phyloP scores from a whole-genome alignment of 2,329 filamentous ascomycete species.

The Aspergillus sp. region DNA sequence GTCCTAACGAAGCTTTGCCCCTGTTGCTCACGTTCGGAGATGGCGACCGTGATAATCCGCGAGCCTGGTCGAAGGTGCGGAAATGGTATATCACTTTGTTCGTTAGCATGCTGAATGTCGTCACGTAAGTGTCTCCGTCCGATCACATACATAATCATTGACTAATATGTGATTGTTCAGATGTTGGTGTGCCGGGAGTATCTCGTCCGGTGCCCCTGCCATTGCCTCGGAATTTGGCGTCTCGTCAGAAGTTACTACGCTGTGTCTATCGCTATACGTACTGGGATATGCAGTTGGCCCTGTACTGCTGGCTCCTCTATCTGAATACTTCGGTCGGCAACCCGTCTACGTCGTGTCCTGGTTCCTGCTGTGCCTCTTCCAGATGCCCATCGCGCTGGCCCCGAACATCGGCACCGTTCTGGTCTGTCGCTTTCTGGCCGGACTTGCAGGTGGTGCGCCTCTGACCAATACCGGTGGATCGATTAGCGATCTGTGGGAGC shows the following conservation, averaged over 20 bases:
- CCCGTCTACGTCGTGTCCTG: constrained; percentile 34
- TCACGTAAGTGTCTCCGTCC: constrained; percentile 20
- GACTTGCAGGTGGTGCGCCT: constrained; percentile 32
- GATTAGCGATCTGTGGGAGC: constrained; percentile 33
- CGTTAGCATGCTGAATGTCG: constrained; percentile 36
- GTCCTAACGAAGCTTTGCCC: constrained; percentile 24
- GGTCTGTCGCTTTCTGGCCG: constrained; percentile 30
- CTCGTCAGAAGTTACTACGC: constrained; percentile 28
- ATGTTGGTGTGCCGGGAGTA: constrained; percentile 28
- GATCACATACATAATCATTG: background rate
- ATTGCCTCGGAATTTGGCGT: constrained; percentile 29
- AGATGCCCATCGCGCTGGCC: constrained; percentile 27
- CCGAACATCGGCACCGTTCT: constrained; percentile 31
- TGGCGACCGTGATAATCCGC: constrained; percentile 37
- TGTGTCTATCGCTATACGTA: constrained; percentile 34
- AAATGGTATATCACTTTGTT: constrained; percentile 45
- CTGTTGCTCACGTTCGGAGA: constrained; percentile 21
- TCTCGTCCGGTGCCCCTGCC: constrained; percentile 27
- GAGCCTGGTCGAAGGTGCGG: constrained; percentile 38
- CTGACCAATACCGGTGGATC: constrained; percentile 34
- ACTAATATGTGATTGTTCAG: constrained; percentile 9
- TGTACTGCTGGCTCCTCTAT: constrained; percentile 31
- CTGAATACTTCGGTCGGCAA: constrained; percentile 38
- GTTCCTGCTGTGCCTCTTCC: constrained; percentile 32
- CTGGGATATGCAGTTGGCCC: constrained; percentile 30